These are phyloP conservation scores for Trametes cingulata DNA, from an alignment of 768 basidiomycete species.

Conservation along the genomic window DNA sequence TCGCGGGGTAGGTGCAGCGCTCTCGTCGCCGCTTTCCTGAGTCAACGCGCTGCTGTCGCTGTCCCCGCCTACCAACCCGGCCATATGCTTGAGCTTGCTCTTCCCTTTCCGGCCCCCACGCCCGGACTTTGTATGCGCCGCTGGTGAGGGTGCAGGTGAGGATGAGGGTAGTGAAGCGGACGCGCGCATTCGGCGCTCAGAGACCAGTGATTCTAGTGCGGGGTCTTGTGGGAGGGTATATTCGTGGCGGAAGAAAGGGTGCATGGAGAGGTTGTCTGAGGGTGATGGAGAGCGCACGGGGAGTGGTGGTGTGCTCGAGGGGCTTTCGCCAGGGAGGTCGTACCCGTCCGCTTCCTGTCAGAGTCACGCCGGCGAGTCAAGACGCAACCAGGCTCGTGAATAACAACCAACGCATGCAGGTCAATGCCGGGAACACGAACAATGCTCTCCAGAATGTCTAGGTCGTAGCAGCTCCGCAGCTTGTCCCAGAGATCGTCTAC, in stretches of 20 bases:
- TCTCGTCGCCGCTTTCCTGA: slow-evolving; percentile 81
- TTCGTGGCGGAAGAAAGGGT: slow-evolving; percentile 76
- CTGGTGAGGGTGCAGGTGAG: slow-evolving; percentile 47
- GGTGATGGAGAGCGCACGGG: slow-evolving; percentile 67
- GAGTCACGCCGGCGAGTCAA: neutral
- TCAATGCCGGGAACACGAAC: slow-evolving; percentile 37
- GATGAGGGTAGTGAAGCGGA: slow-evolving; percentile 66
- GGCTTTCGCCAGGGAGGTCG: slow-evolving; percentile 23
- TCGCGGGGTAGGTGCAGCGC: slow-evolving; percentile 54
- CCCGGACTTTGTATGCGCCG: slow-evolving; percentile 31
- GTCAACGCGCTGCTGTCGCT: slow-evolving; percentile 85
- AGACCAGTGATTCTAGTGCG: slow-evolving; percentile 57
- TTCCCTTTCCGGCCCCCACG: slow-evolving; percentile 48
- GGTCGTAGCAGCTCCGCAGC: slow-evolving; percentile 66
- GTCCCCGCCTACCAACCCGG: slow-evolving; percentile 77
- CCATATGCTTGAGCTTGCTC: slow-evolving; percentile 52
- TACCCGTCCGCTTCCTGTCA: slow-evolving; percentile 47
- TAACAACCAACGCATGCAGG: neutral
- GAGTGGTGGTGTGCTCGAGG: slow-evolving; percentile 23
- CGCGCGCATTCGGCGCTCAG: slow-evolving; percentile 61
- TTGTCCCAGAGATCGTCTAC: slow-evolving; percentile 76
- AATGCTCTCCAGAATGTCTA: slow-evolving; percentile 72
- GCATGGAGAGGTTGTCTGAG: slow-evolving; percentile 62
- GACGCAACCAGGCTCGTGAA: neutral
- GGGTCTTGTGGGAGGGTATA: slow-evolving; percentile 63